Base-by-base conservation (phyloP, 2,329 filamentous ascomycete species). In the Nakataea oryzae region DNA sequence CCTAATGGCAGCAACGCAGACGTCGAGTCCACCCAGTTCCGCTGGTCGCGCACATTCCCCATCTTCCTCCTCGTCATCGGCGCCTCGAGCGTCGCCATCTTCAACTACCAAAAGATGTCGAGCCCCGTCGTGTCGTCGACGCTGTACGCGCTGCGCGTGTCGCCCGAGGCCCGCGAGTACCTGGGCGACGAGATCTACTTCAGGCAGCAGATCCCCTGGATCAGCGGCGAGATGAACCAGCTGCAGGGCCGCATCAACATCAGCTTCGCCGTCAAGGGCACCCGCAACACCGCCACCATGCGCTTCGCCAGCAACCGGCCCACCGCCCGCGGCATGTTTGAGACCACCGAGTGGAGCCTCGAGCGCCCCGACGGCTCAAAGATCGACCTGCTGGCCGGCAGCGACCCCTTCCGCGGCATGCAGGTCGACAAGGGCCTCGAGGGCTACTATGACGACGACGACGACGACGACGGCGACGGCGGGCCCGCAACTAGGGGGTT, bases 71-170 rank as follows among this genome's bases (percentile, higher is more conserved):
- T 83, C 65, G 79, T 91, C 65, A 85, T 96, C 68, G 83, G 84
- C 59, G 80, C 82, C 62, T 88, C 87, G 67, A 87, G 87, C 67
- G 78, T 96, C 64, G 91, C 89, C 68, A 97, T 99, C 75, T 97
- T 99, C 88, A 99, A 99, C 83, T 97, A 99, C 84, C 93, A 99
- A 75, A 97, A 97, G 75, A 86, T 87, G 63, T 91, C 90, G n/a
- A 91, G 87, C 29, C 90, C 89, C 62, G 84, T 93, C 32, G 90
- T 97, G n/a, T 86, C 86, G 62, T 91, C 89, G 62, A 95, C 92
- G 5, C 84, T 99, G 30, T 99, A 97, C 80, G 90, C 93, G 1
- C 83, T 99, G 66, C 90, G 95, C 66, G 96, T 90, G 3, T 91
- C 88, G 63, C 78, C 84, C 3, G 77, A 80, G 63, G 95, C 92